Conservation (phyloP, 2,329 filamentous ascomycete species). For the Xenosphaeropsis pyriputrescens region DNA sequence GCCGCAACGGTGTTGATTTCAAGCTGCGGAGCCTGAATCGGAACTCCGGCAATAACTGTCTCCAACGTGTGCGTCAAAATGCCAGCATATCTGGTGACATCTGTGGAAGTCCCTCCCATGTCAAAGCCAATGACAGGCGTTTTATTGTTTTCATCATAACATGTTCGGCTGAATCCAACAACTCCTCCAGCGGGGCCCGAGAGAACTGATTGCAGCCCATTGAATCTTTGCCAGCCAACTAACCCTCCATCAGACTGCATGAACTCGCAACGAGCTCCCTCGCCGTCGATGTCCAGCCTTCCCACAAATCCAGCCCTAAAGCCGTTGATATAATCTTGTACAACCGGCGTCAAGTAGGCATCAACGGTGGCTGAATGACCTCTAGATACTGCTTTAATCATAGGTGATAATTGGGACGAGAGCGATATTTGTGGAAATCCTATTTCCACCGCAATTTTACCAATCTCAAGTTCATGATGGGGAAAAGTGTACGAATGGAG, state of each 20-base stretch:
- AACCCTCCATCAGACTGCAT: constrained; percentile 37
- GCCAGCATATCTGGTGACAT: constrained; percentile 51
- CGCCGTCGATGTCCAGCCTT: constrained; percentile 48
- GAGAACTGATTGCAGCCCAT: constrained; percentile 45
- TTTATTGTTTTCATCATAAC: constrained; percentile 46
- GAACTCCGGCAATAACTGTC: constrained; percentile 62
- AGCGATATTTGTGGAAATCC: constrained; percentile 52
- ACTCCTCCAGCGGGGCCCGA: constrained; percentile 55
- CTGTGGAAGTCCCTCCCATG: constrained; percentile 53
- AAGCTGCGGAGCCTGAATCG: constrained; percentile 63
- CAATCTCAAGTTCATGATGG: background rate
- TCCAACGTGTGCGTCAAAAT: constrained; percentile 60
- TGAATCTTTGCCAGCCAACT: constrained; percentile 37
- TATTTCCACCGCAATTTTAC: constrained; percentile 60
- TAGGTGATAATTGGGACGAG: no score
- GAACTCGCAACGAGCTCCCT: constrained; percentile 53
- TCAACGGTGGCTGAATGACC: constrained; percentile 52
- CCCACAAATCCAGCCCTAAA: constrained; percentile 48
- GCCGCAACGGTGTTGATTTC: constrained; percentile 53
- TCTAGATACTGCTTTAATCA: constrained; percentile 52
- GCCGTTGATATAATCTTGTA: constrained; percentile 48
- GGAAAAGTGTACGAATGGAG: background rate
- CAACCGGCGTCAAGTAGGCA: constrained; percentile 52
- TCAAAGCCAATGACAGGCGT: constrained; percentile 57
- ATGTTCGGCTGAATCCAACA: constrained; percentile 49